Base-by-base conservation (phyloP, 257 asterid genomes). In the Capsicum pubescens region DNA sequence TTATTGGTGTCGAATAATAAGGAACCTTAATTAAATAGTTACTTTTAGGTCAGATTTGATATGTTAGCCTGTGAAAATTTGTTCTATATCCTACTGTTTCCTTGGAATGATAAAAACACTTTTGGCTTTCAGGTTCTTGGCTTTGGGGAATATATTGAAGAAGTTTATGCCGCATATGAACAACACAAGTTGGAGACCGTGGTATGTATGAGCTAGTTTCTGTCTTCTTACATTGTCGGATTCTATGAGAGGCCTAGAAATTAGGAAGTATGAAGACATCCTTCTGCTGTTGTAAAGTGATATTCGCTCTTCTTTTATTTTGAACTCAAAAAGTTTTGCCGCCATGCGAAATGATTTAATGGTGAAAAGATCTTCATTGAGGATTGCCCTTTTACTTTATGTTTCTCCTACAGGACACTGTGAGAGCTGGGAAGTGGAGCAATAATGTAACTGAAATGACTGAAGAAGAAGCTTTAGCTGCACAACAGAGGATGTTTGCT, bases 401-500 rank as follows among this genome's bases (percentile, higher is more conserved):
- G 64, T 54, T 85, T 85, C 17, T 71, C 59, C 12, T 60, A 61
- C 92, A 95, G 98, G 98, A 94, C 89, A 90, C 97, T 13, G 86
- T 89, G 79, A 92, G 93, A 86, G 89, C 88, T 32, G 98, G 95
- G 69, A 95, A 94, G 88, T 91, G 90, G 91, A 91, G 90, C 87
- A 94, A 90, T 19, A 94, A 88, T 17, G 97, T 85, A 76, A 97
- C 98, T 54, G 99, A 93, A 87, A 95, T 95, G 99, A 93, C 97
- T 0, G 98, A 95, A 87, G 99, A 94, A 88, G 97, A 95, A 87
- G 99, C 99, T 15, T 48, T 86, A 36, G 91, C 90, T 3, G 98
- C 93, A 90, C 99, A 95, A 88, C 99, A 95, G 89, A 91, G 98
- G 87, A 95, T 95, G 99, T 95, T 95, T 86, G 99, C 99, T 3